Percentiles rank a stretch among this genome's conserved stretches.
Evolutionary conservation across 257 asterid genomes (phyloP).

Genomic region (Vinca minor): DNA sequence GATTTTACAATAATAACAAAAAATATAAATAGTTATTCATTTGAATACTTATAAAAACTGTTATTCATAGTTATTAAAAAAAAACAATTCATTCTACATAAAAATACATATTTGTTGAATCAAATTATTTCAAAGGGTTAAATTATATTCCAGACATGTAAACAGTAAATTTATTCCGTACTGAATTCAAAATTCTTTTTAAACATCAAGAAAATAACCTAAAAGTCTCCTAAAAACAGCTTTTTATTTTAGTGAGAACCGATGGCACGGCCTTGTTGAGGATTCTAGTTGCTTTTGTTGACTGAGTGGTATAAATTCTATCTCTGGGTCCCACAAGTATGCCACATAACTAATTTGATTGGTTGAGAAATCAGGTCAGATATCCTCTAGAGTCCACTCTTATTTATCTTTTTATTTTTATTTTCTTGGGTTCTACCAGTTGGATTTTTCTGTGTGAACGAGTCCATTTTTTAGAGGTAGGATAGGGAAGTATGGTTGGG

Average conservation of each 20-base stretch:
- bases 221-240: conserved; percentile 5
- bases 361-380: conserved; percentile 31
- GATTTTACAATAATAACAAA: too few species aligned
- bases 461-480: background rate
- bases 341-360: conserved; percentile 44
- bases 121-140: too few species aligned
- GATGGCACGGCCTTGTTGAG: background rate
- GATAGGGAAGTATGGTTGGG: background rate
- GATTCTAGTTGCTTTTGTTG: conserved; percentile 53
- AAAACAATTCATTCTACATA: too few species aligned
- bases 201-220: background rate
- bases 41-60: too few species aligned
- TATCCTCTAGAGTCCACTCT: background rate
- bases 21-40: too few species aligned
- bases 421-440: background rate
- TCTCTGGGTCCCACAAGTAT: conserved; percentile 27
- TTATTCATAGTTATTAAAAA: too few species aligned
- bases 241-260: too few species aligned
- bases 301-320: conserved; percentile 15
- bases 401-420: background rate
- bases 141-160: too few species aligned
- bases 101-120: too few species aligned
- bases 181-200: too few species aligned
- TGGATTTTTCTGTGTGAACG: background rate
- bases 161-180: too few species aligned